These are phyloP conservation scores for Scutellaria galericulata DNA, from an alignment of 257 asterid genomes.

Conservation along the genomic window DNA sequence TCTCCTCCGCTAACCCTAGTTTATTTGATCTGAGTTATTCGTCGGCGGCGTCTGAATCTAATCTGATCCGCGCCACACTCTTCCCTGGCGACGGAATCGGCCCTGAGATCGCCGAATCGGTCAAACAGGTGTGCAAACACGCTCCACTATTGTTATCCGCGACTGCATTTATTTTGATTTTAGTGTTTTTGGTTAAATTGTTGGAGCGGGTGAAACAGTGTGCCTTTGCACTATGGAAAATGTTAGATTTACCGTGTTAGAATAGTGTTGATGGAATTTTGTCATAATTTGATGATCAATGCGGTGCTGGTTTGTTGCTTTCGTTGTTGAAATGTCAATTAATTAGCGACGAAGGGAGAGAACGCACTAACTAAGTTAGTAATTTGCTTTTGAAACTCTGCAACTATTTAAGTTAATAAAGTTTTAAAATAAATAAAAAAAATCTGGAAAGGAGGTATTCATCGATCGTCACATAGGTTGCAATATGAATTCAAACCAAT, in stretches of 20 bases:
- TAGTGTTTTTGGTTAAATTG: neutral
- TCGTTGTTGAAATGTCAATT: neutral
- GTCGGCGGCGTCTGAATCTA: conserved; percentile 47
- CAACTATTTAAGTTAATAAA: neutral
- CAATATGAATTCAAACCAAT: neutral
- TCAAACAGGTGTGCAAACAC: conserved; percentile 56
- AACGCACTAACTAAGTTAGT: too few relatives aligned
- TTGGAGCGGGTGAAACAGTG: conserved; percentile 14
- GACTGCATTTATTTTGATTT: neutral
- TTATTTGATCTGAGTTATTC: conserved; percentile 53
- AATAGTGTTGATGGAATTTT: conserved; percentile 13
- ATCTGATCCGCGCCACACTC: conserved; percentile 86
- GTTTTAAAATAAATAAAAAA: too few relatives aligned
- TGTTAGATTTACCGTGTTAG: conserved; percentile 24
- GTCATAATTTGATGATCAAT: neutral
- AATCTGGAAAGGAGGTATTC: too few relatives aligned
- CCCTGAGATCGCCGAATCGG: conserved; percentile 92
- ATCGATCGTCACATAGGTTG: neutral
- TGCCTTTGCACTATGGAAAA: neutral
- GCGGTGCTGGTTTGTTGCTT: conserved; percentile 9
- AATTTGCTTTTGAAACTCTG: neutral
- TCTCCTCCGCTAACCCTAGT: conserved; percentile 44
- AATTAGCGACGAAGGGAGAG: neutral
- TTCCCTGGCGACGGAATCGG: conserved; percentile 98
- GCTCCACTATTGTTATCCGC: neutral